phyloP scores from a whole-genome alignment of 495 filamentous ascomycete genomes.

The Talaromyces wortmannii region DNA sequence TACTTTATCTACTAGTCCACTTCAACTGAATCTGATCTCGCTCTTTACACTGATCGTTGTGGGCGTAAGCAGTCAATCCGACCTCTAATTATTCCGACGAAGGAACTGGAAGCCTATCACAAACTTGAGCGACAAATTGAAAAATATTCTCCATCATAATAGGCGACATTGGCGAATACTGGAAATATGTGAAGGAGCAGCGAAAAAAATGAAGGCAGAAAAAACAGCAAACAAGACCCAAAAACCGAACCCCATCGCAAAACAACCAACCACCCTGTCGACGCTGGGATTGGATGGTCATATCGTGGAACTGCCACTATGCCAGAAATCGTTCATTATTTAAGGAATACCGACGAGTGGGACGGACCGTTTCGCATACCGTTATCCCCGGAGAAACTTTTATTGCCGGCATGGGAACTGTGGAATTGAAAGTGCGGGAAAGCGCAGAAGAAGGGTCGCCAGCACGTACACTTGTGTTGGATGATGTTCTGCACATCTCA shows the following conservation, averaged over 20 bases:
- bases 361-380: slow-evolving; percentile 9
- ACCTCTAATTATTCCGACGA: no score
- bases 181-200: neutral
- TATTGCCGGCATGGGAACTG: slow-evolving; percentile 18
- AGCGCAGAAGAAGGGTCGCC: slow-evolving; percentile 1
- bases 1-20: no score
- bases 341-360: slow-evolving; percentile 15
- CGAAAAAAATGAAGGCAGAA: neutral
- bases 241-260: neutral
- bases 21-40: no score
- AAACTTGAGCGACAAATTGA: no score
- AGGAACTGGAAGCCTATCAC: no score
- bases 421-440: slow-evolving; percentile 10
- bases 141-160: neutral
- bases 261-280: slow-evolving; percentile 3
- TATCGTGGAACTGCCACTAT: slow-evolving; percentile 23
- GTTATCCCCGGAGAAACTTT: slow-evolving; percentile 7
- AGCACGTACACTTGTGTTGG: slow-evolving; percentile 9
- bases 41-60: no score
- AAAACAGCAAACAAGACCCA: neutral
- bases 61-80: no score
- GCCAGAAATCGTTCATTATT: slow-evolving; percentile 18
- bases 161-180: neutral
- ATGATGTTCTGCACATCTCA: slow-evolving; percentile 23
- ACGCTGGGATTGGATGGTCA: slow-evolving; percentile 26